Percentiles rank a stretch among this genome's conserved stretches.
Evolutionary conservation across 768 basidiomycete species (phyloP).

Genomic region (Gloeostereum incarnatum): DNA sequence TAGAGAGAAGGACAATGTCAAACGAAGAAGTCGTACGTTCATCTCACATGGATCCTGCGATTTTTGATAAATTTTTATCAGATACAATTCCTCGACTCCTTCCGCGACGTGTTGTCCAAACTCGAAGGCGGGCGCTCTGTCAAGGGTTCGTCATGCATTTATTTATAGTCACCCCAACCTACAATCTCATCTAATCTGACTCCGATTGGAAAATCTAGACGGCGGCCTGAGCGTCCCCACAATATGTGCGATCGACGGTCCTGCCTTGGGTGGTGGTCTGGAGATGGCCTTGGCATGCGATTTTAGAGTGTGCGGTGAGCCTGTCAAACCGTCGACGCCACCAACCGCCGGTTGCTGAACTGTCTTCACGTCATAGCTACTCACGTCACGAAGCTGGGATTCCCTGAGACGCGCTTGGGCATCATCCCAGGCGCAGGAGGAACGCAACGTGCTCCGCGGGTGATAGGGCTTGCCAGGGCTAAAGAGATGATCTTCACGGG

Average conservation of each 20-base stretch:
- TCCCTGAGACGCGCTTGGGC: constrained; percentile 74
- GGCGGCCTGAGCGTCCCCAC: no score
- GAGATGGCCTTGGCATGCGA: constrained; percentile 87
- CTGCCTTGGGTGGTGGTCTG: constrained; percentile 85
- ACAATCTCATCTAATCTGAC: no score
- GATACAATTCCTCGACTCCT: constrained; percentile 66
- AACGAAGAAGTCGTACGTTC: constrained; percentile 61
- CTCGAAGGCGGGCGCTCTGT: constrained; percentile 79
- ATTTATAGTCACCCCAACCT: no score
- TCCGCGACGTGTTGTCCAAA: constrained; percentile 60
- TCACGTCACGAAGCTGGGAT: constrained; percentile 73
- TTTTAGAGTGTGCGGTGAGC: constrained; percentile 75
- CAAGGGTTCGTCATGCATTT: no score
- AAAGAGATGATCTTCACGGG: constrained; percentile 86
- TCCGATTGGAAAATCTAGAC: no score
- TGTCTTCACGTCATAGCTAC: constrained; percentile 46
- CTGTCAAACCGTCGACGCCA: not conserved
- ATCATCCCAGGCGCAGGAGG: constrained; percentile 92
- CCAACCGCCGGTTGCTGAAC: no score
- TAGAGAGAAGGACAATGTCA: constrained; percentile 77
- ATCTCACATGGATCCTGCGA: no score
- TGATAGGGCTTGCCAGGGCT: constrained; percentile 71
- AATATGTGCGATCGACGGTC: constrained; percentile 88
- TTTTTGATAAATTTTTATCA: no score
- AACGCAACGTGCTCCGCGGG: constrained; percentile 71